Evolutionary conservation across 805 yeast species (phyloP), one percentile per base, ranked within the genome.

Genomic region (Clavispora santaluciae): DNA sequence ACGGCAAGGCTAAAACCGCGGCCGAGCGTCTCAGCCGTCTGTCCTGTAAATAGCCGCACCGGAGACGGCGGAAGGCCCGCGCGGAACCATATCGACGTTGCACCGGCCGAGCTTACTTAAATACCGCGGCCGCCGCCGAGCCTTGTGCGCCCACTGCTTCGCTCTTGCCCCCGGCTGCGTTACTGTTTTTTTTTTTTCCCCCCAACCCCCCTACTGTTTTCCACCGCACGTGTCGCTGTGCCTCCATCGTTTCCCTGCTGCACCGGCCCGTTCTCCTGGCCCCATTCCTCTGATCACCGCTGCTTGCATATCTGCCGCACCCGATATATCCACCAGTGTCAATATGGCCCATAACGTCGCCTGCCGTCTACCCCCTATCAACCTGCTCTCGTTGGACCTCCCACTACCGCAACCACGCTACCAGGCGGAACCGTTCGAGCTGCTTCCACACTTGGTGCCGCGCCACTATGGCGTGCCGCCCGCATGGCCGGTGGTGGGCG

Each of bases 351-450:
- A 42, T 24, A 44, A 45, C 20, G 33, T 45, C 13, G 52, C 46
- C 16, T 46, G 44, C 42, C 49, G 55, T 35, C 56, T 66, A 22
- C 72, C 72, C 17, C 56, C 68, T 17, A 64, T 66, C 38, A 63
- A 57, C 40, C 54, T 64, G 33, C 61, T 65, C 33, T 52, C 54
- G 39, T 59, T 66, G 55, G 68, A 66, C 34, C 50, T 64, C 43
- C 64, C 64, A 7, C 46, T 49, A 24, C 56, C 49, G 41, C 43
- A 26, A 20, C 43, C 42, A 12, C 37, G 20, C 29, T 22, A 24
- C 33, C 23, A 22, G 21, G 26, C 18, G 26, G 22, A 18, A 41
- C 20, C 22, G 35, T 17, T 23, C 25, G 22, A 36, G 24, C 35
- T 11, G 18, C 39, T 17, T 20, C 33, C 39, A 8, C 23, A 36